Evolutionary conservation across 1,284 basidiomycete genomes (phyloP).

Genomic region (Amylostereum chailletii): DNA sequence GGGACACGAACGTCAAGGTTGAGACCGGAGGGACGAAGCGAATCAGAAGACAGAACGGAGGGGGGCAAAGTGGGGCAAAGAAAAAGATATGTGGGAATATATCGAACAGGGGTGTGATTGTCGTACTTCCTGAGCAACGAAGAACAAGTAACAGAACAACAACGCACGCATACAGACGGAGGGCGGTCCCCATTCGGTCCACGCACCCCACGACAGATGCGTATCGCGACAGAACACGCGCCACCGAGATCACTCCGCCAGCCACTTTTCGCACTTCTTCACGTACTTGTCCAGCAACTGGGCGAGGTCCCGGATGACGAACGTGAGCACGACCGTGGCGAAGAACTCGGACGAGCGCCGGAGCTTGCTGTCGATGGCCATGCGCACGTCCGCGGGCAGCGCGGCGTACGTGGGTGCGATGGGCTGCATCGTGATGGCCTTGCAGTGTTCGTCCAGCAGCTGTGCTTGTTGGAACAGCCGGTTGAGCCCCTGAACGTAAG

Average conservation of each 20-base stretch:
- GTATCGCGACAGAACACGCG: too few species aligned
- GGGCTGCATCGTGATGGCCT: conserved; percentile 57
- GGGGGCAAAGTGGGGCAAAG: too few species aligned
- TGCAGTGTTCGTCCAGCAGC: conserved; percentile 82
- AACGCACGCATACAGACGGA: too few species aligned
- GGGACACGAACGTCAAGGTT: too few species aligned
- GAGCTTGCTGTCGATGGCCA: conserved; percentile 66
- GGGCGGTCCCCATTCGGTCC: too few species aligned
- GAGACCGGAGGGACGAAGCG: too few species aligned
- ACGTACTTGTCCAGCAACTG: conserved; percentile 87
- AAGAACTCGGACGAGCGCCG: conserved; percentile 86
- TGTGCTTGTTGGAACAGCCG: conserved; percentile 73
- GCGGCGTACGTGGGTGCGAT: conserved; percentile 63
- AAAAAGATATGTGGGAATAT: too few species aligned
- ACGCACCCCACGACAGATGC: too few species aligned
- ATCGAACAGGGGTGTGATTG: too few species aligned
- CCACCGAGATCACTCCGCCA: conserved; percentile 46
- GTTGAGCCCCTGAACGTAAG: conserved; percentile 75
- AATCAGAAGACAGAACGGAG: too few species aligned
- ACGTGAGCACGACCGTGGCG: conserved; percentile 81
- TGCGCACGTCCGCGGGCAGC: conserved; percentile 56
- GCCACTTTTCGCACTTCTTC: conserved; percentile 85
- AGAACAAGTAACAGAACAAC: too few species aligned
- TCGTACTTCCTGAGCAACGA: too few species aligned
- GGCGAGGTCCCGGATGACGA: conserved; percentile 81